Evolutionary conservation across 768 basidiomycete species (phyloP).

Genomic region (Gautieria morchelliformis): DNA sequence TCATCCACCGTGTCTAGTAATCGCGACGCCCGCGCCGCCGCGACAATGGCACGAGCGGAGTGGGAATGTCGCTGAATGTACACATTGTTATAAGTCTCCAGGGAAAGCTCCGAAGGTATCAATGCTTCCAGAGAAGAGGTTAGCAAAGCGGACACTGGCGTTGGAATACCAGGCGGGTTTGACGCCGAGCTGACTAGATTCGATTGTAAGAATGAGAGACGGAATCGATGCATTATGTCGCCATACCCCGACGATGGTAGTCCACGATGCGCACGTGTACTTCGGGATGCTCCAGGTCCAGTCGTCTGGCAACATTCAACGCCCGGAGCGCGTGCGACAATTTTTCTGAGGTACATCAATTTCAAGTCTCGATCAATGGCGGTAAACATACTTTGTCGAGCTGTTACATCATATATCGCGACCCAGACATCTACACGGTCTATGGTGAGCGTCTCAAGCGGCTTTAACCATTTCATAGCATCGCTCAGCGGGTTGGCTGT

Average conservation of each 20-base stretch:
- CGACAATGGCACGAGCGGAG: constrained; percentile 46
- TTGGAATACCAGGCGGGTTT: constrained; percentile 32
- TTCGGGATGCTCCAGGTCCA: constrained; percentile 51
- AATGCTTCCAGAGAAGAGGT: constrained; percentile 37
- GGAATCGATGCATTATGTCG: neutral
- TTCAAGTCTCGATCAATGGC: neutral
- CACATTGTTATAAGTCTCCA: constrained; percentile 65
- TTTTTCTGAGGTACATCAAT: constrained; percentile 44
- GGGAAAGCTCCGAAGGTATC: constrained; percentile 45
- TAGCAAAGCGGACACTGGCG: constrained; percentile 42
- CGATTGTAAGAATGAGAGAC: constrained; percentile 1
- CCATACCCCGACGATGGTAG: constrained; percentile 45
- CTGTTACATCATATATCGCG: constrained; percentile 69
- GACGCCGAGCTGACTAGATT: constrained; percentile 30
- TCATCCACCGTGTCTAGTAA: constrained; percentile 37
- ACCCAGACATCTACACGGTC: constrained; percentile 63
- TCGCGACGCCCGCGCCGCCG: constrained; percentile 47
- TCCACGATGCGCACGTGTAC: constrained; percentile 66
- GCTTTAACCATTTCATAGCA: constrained; percentile 61
- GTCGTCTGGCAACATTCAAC: constrained; percentile 42
- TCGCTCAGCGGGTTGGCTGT: constrained; percentile 60
- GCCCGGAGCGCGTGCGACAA: constrained; percentile 70
- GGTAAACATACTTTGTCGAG: constrained; percentile 52
- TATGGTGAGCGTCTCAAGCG: constrained; percentile 43
- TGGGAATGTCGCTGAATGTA: constrained; percentile 58